Evolutionary conservation across 1,284 basidiomycete genomes (phyloP).

Genomic region (Meira miltonrushii): DNA sequence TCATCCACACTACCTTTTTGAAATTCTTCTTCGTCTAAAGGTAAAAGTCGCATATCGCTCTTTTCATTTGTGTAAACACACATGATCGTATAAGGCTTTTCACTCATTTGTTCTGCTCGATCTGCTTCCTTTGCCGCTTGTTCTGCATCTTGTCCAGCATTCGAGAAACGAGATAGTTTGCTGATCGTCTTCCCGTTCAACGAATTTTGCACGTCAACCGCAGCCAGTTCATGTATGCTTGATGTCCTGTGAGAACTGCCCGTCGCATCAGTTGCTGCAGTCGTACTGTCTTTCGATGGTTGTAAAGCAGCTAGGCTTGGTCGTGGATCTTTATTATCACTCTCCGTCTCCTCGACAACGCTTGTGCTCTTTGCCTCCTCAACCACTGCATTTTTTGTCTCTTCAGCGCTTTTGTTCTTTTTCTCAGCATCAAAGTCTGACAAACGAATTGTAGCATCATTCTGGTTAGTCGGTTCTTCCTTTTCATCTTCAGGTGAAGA

Average conservation of each 20-base stretch:
- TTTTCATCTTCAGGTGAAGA: conserved; percentile 5
- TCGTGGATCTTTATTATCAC: background rate
- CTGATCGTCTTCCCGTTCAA: conserved; percentile 1
- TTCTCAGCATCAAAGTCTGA: background rate
- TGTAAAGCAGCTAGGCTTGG: background rate
- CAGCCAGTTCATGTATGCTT: conserved; percentile 7
- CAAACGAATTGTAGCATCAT: background rate
- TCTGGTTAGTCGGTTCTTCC: no score
- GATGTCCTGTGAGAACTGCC: background rate
- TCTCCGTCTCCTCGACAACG: background rate
- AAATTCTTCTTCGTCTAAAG: conserved; percentile 86
- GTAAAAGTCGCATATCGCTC: conserved; percentile 73
- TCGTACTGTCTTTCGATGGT: background rate
- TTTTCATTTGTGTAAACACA: conserved; percentile 90
- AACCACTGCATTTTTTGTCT: background rate
- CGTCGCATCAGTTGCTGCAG: background rate
- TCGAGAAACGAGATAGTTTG: background rate
- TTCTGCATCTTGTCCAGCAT: conserved; percentile 1
- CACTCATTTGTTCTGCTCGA: background rate
- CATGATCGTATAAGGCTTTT: conserved; percentile 8
- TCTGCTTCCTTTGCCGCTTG: background rate
- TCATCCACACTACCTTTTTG: conserved; percentile 79
- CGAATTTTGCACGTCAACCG: conserved; percentile 1
- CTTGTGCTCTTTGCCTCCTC: background rate
- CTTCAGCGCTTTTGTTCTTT: background rate